phyloP scores from a whole-genome alignment of 768 basidiomycete species.

The Auriscalpium orientale region DNA sequence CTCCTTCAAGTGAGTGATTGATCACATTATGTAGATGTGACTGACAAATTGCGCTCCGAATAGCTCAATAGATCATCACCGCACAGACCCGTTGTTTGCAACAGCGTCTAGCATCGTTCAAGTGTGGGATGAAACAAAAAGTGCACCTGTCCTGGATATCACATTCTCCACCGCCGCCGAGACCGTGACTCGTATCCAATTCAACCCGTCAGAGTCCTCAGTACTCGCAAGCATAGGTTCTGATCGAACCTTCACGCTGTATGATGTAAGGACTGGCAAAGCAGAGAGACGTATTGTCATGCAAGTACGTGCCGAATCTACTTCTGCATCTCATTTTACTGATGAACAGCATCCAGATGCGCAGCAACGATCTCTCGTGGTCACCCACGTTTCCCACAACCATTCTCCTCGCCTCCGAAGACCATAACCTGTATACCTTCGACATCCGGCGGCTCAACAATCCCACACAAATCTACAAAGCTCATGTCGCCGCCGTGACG shows the following conservation, averaged over 20 bases:
- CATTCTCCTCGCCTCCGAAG: conserved; percentile 92
- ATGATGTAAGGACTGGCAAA: conserved; percentile 95
- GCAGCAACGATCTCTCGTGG: conserved; percentile 86
- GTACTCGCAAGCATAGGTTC: conserved; percentile 93
- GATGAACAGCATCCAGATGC: conserved; percentile 47
- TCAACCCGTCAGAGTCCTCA: conserved; percentile 91
- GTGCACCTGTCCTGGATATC: conserved; percentile 77
- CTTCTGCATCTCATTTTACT: neutral
- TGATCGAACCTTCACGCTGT: conserved; percentile 92
- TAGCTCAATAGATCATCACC: conserved; percentile 93
- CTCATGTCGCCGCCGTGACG: conserved; percentile 95
- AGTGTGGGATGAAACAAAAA: conserved; percentile 97
- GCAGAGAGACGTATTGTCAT: conserved; percentile 88
- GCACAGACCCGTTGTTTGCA: conserved; percentile 82
- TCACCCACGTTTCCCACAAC: conserved; percentile 93
- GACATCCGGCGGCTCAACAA: conserved; percentile 79
- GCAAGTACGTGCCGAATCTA: conserved; percentile 46
- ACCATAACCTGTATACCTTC: conserved; percentile 97
- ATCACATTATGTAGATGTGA: neutral
- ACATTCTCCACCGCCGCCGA: conserved; percentile 84
- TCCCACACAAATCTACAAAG: conserved; percentile 93
- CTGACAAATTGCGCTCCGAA: neutral
- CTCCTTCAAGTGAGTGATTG: conserved; percentile 72
- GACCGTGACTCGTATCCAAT: conserved; percentile 80
- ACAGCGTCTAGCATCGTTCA: conserved; percentile 92